These are phyloP conservation scores for Ettlia oleoabundans DNA, from an alignment of 139 green algal genomes.

Conservation along the genomic window DNA sequence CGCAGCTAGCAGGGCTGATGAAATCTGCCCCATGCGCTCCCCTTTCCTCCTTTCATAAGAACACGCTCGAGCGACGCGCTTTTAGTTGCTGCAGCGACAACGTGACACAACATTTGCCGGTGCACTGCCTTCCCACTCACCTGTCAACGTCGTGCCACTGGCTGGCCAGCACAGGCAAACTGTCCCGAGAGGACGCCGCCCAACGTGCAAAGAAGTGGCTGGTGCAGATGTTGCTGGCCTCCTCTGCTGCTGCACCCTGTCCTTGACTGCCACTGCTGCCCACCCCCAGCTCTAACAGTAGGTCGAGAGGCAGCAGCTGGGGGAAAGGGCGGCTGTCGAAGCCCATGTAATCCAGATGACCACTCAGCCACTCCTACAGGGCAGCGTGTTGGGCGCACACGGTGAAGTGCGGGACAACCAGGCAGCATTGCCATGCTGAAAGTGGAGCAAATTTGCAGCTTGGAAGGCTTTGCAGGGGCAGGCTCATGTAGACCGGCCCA, in stretches of 20 bases:
- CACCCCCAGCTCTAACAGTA: background rate
- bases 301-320: background rate
- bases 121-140: background rate
- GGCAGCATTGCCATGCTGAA: too few species aligned
- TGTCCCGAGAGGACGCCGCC: background rate
- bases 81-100: too few species aligned
- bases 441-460: too few species aligned
- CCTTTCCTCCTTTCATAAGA: too few species aligned
- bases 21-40: too few species aligned
- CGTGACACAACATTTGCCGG: too few species aligned
- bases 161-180: constrained; percentile 35
- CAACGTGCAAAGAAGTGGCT: constrained; percentile 4
- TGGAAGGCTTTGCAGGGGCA: too few species aligned
- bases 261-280: background rate
- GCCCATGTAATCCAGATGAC: constrained; percentile 16
- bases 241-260: background rate
- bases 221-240: background rate
- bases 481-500: too few species aligned
- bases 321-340: constrained; percentile 22
- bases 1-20: too few species aligned
- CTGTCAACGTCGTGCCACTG: constrained; percentile 20
- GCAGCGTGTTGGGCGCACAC: too few species aligned
- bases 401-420: too few species aligned
- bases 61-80: too few species aligned
- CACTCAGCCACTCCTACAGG: background rate